Conservation (phyloP, 2,329 filamentous ascomycete genomes). For the Aspergillus caelatus region DNA sequence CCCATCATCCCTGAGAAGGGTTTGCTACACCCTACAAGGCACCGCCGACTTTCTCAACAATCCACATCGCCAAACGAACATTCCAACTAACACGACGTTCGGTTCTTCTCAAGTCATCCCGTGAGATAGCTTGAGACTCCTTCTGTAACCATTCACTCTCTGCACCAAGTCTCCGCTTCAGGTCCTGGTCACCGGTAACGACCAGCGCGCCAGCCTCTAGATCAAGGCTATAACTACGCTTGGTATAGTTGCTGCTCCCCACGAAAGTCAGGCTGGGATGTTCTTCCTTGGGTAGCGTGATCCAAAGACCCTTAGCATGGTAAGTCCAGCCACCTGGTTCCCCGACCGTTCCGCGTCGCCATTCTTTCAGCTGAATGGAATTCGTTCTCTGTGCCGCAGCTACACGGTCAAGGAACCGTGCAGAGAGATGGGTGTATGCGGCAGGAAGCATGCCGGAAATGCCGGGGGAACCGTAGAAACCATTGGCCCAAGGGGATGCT, state of each 20-base stretch:
- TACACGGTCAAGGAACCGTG: conserved; percentile 73
- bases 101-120: conserved; percentile 76
- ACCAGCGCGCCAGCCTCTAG: conserved; percentile 87
- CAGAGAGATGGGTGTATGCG: conserved; percentile 86
- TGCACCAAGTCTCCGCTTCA: conserved; percentile 73
- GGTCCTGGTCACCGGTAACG: conserved; percentile 72
- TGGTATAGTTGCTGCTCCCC: conserved; percentile 94
- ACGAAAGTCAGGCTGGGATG: conserved; percentile 79
- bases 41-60: conserved; percentile 81
- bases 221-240: conserved; percentile 88
- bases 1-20: background rate
- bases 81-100: conserved; percentile 84
- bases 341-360: conserved; percentile 79
- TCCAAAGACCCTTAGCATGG: conserved; percentile 94
- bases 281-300: conserved; percentile 63
- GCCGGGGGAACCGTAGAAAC: conserved; percentile 86
- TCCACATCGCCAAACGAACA: conserved; percentile 90
- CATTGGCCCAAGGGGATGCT: conserved; percentile 90
- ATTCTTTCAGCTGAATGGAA: conserved; percentile 78
- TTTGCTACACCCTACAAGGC: conserved; percentile 62
- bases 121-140: conserved; percentile 67
- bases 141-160: conserved; percentile 82
- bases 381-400: conserved; percentile 54
- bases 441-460: conserved; percentile 88
- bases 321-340: conserved; percentile 91